A percentile compares a stretch with the other conserved stretches of the same genome.
Conservation (phyloP, 768 basidiomycete species). For the Scleroderma citrinum region DNA sequence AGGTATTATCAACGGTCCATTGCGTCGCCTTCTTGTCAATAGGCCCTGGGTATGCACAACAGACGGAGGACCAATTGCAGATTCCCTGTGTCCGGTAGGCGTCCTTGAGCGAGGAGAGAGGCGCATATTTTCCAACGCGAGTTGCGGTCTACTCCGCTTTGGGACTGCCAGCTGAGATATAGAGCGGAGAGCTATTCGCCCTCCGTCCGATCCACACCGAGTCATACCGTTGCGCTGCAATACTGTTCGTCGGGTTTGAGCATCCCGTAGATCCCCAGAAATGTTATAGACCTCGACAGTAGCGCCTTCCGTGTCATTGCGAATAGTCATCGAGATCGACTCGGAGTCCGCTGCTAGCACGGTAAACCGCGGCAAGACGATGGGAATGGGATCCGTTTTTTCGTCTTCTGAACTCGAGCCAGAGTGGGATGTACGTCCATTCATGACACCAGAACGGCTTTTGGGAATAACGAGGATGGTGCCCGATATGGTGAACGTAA, state of each 20-base stretch:
- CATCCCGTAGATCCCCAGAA: constrained; percentile 50
- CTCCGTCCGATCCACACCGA: constrained; percentile 57
- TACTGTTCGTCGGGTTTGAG: constrained; percentile 59
- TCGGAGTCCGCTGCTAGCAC: constrained; percentile 65
- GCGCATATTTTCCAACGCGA: constrained; percentile 14
- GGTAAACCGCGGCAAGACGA: constrained; percentile 62
- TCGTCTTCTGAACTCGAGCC: constrained; percentile 19
- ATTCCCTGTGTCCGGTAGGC: constrained; percentile 11
- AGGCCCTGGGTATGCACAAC: constrained; percentile 19
- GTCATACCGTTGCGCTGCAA: constrained; percentile 54
- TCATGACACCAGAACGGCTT: constrained; percentile 20
- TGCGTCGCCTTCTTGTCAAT: constrained; percentile 37
- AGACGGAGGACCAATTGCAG: constrained; percentile 8
- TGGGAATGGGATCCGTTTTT: constrained; percentile 41
- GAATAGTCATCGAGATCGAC: constrained; percentile 48
- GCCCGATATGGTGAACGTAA: constrained; percentile 63
- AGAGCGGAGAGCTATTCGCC: constrained; percentile 49
- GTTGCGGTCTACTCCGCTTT: constrained; percentile 15
- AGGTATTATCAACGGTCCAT: constrained; percentile 59
- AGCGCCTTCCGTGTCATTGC: constrained; percentile 49
- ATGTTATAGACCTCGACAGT: constrained; percentile 60
- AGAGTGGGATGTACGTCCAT: constrained; percentile 13
- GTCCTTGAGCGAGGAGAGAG: constrained; percentile 18
- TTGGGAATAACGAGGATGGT: constrained; percentile 55
- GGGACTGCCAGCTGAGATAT: constrained; percentile 20